Percentiles rank a stretch among this genome's conserved stretches.
phyloP scores from a whole-genome alignment of 306 rosid species.

The Quercus mongolica region DNA sequence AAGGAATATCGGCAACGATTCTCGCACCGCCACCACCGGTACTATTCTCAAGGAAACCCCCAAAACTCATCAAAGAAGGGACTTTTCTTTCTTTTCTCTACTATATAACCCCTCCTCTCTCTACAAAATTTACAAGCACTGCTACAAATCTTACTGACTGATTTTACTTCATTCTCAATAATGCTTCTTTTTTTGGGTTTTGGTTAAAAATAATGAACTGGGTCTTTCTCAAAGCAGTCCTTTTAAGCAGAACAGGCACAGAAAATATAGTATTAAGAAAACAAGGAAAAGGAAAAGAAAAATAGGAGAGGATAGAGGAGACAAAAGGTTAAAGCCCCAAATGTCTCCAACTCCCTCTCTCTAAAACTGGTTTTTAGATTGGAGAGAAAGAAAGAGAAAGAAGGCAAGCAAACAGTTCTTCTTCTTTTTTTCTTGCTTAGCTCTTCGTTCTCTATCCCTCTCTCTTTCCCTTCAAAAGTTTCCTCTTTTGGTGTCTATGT shows the following conservation, averaged over 20 bases:
- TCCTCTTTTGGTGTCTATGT: neutral
- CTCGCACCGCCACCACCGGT: slow-evolving; percentile 62
- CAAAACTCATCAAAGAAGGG: slow-evolving; percentile 88
- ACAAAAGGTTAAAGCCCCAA: slow-evolving; percentile 46
- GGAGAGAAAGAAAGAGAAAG: slow-evolving; percentile 65
- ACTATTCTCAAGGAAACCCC: slow-evolving; percentile 75
- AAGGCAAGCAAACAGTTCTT: slow-evolving; percentile 40
- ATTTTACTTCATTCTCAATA: slow-evolving; percentile 11
- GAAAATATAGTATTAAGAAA: neutral
- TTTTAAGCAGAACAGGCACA: neutral
- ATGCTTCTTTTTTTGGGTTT: neutral
- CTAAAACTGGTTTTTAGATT: slow-evolving; percentile 5
- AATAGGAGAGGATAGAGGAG: slow-evolving; percentile 54
- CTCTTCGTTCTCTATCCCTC: slow-evolving; percentile 73
- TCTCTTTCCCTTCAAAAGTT: slow-evolving; percentile 19
- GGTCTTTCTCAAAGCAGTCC: slow-evolving; percentile 11
- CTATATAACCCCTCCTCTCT: neutral
- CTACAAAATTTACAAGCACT: neutral
- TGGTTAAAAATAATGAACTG: slow-evolving; percentile 11
- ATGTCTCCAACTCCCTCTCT: slow-evolving; percentile 59
- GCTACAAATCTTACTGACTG: neutral
- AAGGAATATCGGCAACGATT: slow-evolving; percentile 62
- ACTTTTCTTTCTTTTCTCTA: neutral
- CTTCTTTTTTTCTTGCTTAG: slow-evolving; percentile 25
- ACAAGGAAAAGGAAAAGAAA: neutral